Evolutionary conservation across 176 grass and related monocot genomes (phyloP).

Genomic region (Canna indica): DNA sequence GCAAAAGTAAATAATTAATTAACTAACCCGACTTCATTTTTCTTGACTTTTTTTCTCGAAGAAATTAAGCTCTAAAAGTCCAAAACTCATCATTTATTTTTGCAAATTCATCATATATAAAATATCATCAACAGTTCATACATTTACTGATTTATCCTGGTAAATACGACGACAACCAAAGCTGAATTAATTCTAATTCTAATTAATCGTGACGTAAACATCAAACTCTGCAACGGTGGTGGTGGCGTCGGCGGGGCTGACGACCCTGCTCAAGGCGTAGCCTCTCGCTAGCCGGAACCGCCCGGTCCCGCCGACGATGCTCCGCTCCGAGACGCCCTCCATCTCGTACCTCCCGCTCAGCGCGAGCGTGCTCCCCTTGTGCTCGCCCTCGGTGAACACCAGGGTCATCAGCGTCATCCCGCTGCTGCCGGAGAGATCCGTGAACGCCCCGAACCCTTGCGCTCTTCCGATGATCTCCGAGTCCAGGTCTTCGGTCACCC

Average conservation of each 20-base stretch:
- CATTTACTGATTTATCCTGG: too few relatives aligned
- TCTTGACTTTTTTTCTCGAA: too few relatives aligned
- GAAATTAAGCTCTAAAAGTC: too few relatives aligned
- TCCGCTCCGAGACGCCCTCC: not conserved
- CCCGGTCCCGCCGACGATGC: constrained; percentile 18
- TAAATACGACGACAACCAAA: not conserved
- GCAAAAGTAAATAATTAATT: too few relatives aligned
- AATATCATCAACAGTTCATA: too few relatives aligned
- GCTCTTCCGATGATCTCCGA: constrained; percentile 23
- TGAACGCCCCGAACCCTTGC: constrained; percentile 3
- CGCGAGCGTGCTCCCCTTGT: constrained; percentile 8
- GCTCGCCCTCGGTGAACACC: too few relatives aligned
- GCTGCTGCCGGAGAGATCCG: too few relatives aligned
- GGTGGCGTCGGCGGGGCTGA: not conserved
- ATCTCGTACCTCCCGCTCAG: not conserved
- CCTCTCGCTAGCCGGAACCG: constrained; percentile 12
- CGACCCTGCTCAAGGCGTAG: not conserved
- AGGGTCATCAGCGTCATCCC: too few relatives aligned
- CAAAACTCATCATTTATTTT: too few relatives aligned
- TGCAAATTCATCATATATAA: too few relatives aligned
- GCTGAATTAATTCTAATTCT: not conserved
- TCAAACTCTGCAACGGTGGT: not conserved
- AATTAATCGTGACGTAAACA: not conserved
- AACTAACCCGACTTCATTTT: too few relatives aligned
- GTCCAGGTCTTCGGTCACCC: constrained; percentile 7